Conservation (phyloP, 805 yeast species). For the Candida germanica region DNA sequence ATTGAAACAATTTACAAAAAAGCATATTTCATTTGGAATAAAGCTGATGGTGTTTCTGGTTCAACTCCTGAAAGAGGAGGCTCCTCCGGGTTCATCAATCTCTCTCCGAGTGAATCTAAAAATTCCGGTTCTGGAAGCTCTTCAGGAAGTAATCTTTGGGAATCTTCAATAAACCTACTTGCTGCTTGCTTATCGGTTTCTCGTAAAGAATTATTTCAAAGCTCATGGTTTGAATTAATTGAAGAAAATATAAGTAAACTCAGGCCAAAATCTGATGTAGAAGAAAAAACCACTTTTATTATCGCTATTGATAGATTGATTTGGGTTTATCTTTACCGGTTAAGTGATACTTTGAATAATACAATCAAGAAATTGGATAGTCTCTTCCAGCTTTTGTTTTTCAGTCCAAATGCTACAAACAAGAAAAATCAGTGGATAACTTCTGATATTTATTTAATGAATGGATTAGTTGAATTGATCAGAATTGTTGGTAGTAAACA, state of each 20-base stretch:
- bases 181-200: slow-evolving; percentile 78
- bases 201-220: slow-evolving; percentile 69
- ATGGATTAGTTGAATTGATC: slow-evolving; percentile 69
- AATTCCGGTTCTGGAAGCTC: background rate
- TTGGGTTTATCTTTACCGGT: slow-evolving; percentile 88
- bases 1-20: slow-evolving; percentile 57
- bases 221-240: slow-evolving; percentile 66
- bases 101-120: slow-evolving; percentile 10
- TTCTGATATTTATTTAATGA: slow-evolving; percentile 57
- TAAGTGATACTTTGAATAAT: slow-evolving; percentile 84
- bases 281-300: slow-evolving; percentile 53
- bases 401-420: slow-evolving; percentile 33
- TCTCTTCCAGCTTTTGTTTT: slow-evolving; percentile 56
- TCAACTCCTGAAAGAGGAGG: slow-evolving; percentile 5
- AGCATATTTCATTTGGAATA: slow-evolving; percentile 43
- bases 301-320: slow-evolving; percentile 68
- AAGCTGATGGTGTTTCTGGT: slow-evolving; percentile 22
- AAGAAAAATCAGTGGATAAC: slow-evolving; percentile 77
- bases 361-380: slow-evolving; percentile 75
- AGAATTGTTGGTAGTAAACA: slow-evolving; percentile 77
- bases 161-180: slow-evolving; percentile 60
- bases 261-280: slow-evolving; percentile 56
- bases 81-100: slow-evolving; percentile 6
- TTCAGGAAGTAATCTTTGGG: slow-evolving; percentile 49
- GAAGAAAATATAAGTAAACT: slow-evolving; percentile 59